A percentile compares a stretch with the other conserved stretches of the same genome.
phyloP scores from a whole-genome alignment of 208 protist genomes.

The Polymyxa betae region DNA sequence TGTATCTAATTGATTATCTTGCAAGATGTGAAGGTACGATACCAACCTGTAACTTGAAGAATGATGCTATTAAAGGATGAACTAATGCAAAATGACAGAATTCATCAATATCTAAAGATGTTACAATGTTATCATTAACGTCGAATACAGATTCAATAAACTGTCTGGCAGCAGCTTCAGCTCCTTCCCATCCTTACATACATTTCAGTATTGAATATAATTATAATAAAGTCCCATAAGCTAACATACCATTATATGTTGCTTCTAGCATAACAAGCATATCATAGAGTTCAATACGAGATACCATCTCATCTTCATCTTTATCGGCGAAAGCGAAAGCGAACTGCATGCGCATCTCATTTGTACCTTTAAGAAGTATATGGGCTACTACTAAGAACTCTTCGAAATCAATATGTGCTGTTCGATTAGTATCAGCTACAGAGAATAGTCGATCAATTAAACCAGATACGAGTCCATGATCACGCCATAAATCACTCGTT shows the following conservation, averaged over 20 bases:
- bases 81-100: not conserved
- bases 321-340: not conserved
- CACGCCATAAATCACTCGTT: not conserved
- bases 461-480: conserved; percentile 23
- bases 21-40: not conserved
- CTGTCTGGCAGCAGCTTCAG: not conserved
- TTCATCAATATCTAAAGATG: not conserved
- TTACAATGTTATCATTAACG: not conserved
- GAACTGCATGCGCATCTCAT: not conserved
- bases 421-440: conserved; percentile 9
- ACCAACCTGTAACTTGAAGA: conserved; percentile 6
- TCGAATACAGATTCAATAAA: conserved; percentile 22
- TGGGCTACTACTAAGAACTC: conserved; percentile 32
- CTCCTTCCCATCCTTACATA: not conserved
- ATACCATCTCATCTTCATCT: not conserved
- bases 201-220: not conserved
- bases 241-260: not conserved
- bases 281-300: not conserved
- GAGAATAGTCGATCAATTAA: conserved; percentile 26
- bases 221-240: not conserved
- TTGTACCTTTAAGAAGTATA: not conserved
- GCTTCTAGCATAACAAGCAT: not conserved
- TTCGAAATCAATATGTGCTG: conserved; percentile 7
- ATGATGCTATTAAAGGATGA: not conserved
- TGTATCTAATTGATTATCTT: too few species aligned